Conservation (phyloP, 768 basidiomycete species). For the Rhizopogon rudus region DNA sequence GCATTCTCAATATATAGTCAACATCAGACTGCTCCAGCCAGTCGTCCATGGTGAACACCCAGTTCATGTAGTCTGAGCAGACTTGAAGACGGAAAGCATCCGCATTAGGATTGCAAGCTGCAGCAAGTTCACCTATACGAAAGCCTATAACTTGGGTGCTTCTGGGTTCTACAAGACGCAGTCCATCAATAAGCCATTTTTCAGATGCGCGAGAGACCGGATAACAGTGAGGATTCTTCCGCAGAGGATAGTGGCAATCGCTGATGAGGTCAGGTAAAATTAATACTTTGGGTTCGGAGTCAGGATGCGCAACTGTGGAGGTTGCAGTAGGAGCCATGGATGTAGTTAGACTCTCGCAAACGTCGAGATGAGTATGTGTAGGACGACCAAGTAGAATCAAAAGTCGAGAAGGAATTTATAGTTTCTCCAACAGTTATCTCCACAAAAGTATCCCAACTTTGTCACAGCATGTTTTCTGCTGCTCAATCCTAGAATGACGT, state of each 20-base stretch:
- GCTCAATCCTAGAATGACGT: too few species aligned
- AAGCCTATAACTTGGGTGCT: constrained; percentile 44
- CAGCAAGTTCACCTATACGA: constrained; percentile 63
- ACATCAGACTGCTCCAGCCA: constrained; percentile 34
- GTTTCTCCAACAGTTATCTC: too few species aligned
- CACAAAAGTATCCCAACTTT: too few species aligned
- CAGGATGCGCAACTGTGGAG: not conserved
- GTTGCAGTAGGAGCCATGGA: constrained; percentile 20
- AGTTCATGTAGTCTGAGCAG: constrained; percentile 62
- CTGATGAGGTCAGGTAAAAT: constrained; percentile 33
- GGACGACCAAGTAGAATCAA: too few species aligned
- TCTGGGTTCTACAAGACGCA: constrained; percentile 24
- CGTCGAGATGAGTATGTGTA: not conserved
- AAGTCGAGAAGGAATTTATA: too few species aligned
- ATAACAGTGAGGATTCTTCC: not conserved
- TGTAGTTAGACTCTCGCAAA: not conserved
- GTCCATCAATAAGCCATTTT: constrained; percentile 9
- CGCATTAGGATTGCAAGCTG: constrained; percentile 56
- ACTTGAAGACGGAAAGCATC: constrained; percentile 55
- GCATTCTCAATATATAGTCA: constrained; percentile 24
- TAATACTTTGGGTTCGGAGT: constrained; percentile 16
- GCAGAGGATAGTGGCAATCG: not conserved
- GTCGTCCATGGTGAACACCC: constrained; percentile 38
- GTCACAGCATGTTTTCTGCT: too few species aligned
- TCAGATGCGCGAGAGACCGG: not conserved